Evolutionary conservation across 2,329 filamentous ascomycete genomes (phyloP), one percentile per base, ranked within the genome.

Genomic region (Podosphaera fusca): DNA sequence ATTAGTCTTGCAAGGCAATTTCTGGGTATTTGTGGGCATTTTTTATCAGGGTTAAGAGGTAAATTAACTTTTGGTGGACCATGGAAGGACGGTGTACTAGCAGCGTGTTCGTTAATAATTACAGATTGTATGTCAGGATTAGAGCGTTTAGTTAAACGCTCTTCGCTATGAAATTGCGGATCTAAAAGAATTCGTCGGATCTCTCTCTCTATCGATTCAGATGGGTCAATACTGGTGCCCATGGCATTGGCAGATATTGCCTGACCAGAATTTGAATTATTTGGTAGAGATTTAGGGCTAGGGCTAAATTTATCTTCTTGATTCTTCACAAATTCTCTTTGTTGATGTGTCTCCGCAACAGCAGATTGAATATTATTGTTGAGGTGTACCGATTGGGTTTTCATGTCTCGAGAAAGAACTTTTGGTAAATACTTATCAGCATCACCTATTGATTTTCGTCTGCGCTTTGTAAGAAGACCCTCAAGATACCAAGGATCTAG

Each of bases 351-450:
- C 59, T 82, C 78, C 5, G 78, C 69, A 57, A 77, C 73, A 0
- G 75, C 80, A 77, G 83, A 81, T 60, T 79, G 75, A 0, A 80
- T 80, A 61, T 83, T 83, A 55, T 76, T 66, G 3, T 80, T 70
- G 60, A 83, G 80, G 73, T 78, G 80, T 0, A 76, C 80, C 29
- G 65, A 69, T 57, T 70, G 70, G 61, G 81, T 74, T 50, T 71
- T 70, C 2, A 70, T 68, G 52, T 75, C 73, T 80, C 80, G 83
- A 63, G 76, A 83, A 0, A 71, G 71, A 5, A 70, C 72, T 60
- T 81, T 80, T 61, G 73, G 70, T 10, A 80, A 73, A 3, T 76
- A 75, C 29, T 71, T 69, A 61, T 82, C 77, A 46, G 81, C 77
- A 61, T 77, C 75, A 31, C 79, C 73, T n/a, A 72, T 72, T 0